Evolutionary conservation across 805 yeast genomes (phyloP), one percentile per base, ranked within the genome.

Genomic region (Schizosaccharomyces japonicus): DNA sequence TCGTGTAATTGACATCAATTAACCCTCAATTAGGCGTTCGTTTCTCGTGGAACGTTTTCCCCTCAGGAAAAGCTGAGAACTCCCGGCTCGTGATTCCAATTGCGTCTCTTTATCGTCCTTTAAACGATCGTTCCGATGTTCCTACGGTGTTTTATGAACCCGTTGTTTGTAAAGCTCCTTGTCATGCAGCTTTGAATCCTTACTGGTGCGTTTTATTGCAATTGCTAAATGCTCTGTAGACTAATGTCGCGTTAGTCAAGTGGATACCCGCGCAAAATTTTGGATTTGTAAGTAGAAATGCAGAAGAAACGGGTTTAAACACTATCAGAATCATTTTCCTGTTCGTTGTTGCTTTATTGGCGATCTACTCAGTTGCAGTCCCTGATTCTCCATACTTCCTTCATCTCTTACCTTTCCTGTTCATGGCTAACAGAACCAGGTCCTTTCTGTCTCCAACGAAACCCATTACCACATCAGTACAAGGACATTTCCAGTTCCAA

Each of bases 21-120:
- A 21, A 5, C 25, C 27, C 23, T 36, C 13, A 19, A 6, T 21
- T 21, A 36, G 42, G 42, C 13, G 23, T 36, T 19, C 70, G 80
- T 49, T 77, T 80, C 65, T 74, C 79, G 55, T 80, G 87, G 85
- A 76, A 80, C 60, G 78, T 82, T 39, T 77, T 90, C 56, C 98
- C 98, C 27, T 75, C 80, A 39, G 77, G 94, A 33, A 75, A 84
- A 54, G 73, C 75, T 39, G 96, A 90, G 62, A 90, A 94, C 15
- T 76, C 78, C 56, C 79, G 87, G 55, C 79, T 83, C 57, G 92
- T 87, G n/a, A 84, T 87, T 29, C 98, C 98, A 8, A 77, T 90
- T 32, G 94, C 95, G 39, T 79, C 94, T 49, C 66, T 90, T 52
- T 90, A 84, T 67, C 84, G 95, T 13, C 98, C 98, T 6, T 70